Evolutionary conservation across 2,329 filamentous ascomycete genomes (phyloP).

Genomic region (Fusarium irregulare): DNA sequence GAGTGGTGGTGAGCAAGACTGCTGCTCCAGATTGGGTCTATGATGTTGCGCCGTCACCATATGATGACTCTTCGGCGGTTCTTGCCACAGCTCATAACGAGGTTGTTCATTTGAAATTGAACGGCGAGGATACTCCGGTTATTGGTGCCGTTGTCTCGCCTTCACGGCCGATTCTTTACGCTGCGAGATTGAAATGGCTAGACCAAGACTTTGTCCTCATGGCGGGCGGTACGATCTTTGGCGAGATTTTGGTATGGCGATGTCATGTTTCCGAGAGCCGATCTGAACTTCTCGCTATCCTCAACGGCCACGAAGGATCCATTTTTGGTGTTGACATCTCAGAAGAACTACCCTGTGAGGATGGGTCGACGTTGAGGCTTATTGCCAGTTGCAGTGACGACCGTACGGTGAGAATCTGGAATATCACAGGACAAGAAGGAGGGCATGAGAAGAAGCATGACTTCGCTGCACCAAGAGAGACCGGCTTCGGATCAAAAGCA

Average conservation of each 20-base stretch:
- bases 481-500: constrained; percentile 66
- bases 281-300: constrained; percentile 62
- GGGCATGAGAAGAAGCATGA: constrained; percentile 17
- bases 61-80: constrained; percentile 59
- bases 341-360: constrained; percentile 51
- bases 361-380: constrained; percentile 64
- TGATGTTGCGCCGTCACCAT: constrained; percentile 68
- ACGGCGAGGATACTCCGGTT: constrained; percentile 49
- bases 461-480: constrained; percentile 61
- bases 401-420: constrained; percentile 88
- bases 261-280: constrained; percentile 57
- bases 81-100: constrained; percentile 91
- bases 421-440: constrained; percentile 69
- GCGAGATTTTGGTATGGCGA: constrained; percentile 92
- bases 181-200: constrained; percentile 77
- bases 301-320: constrained; percentile 85
- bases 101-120: constrained; percentile 64
- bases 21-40: constrained; percentile 81
- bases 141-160: constrained; percentile 68
- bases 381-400: constrained; percentile 96
- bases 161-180: constrained; percentile 88
- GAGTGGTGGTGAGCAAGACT: constrained; percentile 51
- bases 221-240: constrained; percentile 92
- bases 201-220: constrained; percentile 72
- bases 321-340: constrained; percentile 92